A percentile compares a stretch with the other conserved stretches of the same genome.
Conservation (phyloP, 768 basidiomycete genomes). For the Nidularia sp. region DNA sequence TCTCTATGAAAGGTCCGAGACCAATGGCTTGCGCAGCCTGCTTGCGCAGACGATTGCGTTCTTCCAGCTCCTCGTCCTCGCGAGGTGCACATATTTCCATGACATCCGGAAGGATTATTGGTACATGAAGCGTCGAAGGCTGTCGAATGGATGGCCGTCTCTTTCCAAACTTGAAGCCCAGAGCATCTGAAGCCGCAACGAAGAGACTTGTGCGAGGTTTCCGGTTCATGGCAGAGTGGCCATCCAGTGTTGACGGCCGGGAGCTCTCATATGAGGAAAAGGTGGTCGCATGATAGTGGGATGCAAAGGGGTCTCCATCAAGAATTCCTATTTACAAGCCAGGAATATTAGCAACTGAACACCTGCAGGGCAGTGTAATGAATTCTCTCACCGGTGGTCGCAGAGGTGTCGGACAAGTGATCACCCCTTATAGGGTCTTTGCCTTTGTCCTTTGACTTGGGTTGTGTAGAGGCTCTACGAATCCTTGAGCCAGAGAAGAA, state of each 20-base stretch:
- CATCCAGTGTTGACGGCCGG: slow-evolving; percentile 14
- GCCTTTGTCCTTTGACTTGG: slow-evolving; percentile 23
- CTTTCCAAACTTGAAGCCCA: slow-evolving; percentile 45
- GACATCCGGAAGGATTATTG: slow-evolving; percentile 58
- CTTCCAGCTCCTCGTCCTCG: slow-evolving; percentile 62
- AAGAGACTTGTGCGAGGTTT: slow-evolving; percentile 43
- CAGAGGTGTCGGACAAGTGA: slow-evolving; percentile 10
- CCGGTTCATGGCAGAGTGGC: slow-evolving; percentile 11
- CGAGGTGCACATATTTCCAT: slow-evolving; percentile 63
- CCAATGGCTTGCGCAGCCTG: slow-evolving; percentile 78
- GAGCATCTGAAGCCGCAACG: slow-evolving; percentile 48
- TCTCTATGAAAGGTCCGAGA: slow-evolving; percentile 46
- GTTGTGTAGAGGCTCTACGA: slow-evolving; percentile 15
- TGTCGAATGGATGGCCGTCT: slow-evolving; percentile 33
- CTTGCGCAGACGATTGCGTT: slow-evolving; percentile 70
- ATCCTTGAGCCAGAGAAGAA: slow-evolving; percentile 11
- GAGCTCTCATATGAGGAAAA: slow-evolving; percentile 7
- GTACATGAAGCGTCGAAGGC: slow-evolving; percentile 28
- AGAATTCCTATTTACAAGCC: background rate
- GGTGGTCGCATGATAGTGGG: slow-evolving; percentile 14
- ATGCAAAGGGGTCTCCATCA: slow-evolving; percentile 14
- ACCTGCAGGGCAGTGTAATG: no score
- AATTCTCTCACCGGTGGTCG: slow-evolving; percentile 17
- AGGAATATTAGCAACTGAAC: no score
- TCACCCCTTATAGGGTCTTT: slow-evolving; percentile 21